phyloP scores from a whole-genome alignment of 2,329 filamentous ascomycete genomes.

The Torrubiella hemipterigena region DNA sequence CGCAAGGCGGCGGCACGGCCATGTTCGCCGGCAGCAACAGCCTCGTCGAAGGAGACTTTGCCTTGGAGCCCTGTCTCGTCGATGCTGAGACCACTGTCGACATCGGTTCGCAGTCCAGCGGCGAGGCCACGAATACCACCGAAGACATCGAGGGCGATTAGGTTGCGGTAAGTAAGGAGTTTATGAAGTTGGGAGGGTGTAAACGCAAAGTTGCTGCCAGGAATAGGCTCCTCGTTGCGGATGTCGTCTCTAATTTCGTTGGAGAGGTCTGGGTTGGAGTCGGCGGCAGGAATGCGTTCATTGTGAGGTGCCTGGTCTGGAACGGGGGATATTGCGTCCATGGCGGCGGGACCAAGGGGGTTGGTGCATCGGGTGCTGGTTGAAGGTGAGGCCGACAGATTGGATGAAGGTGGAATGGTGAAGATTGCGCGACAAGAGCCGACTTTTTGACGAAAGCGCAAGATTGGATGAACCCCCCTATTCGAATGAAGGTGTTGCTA shows the following conservation, averaged over 20 bases:
- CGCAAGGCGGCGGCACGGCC: constrained; percentile 15
- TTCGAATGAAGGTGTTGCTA: too few species aligned
- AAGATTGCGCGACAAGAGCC: background rate
- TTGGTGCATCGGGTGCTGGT: constrained; percentile 10
- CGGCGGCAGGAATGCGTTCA: constrained; percentile 2
- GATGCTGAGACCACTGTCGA: constrained; percentile 32
- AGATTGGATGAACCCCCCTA: too few species aligned
- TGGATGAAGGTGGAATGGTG: too few species aligned
- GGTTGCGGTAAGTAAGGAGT: constrained; percentile 36
- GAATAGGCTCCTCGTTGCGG: constrained; percentile 12
- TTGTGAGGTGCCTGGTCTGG: constrained; percentile 3
- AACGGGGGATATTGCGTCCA: constrained; percentile 17
- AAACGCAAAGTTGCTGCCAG: constrained; percentile 38
- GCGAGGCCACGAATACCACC: constrained; percentile 42
- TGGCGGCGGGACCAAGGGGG: constrained; percentile 9
- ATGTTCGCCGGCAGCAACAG: constrained; percentile 23
- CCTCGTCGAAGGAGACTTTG: constrained; percentile 35
- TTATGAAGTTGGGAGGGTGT: constrained; percentile 40
- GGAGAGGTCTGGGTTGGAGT: constrained; percentile 1
- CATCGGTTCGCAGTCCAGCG: constrained; percentile 35
- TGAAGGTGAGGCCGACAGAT: too few species aligned
- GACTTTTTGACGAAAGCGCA: too few species aligned
- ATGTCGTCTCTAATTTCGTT: constrained; percentile 12
- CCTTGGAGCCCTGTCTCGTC: constrained; percentile 36
- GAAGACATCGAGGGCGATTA: constrained; percentile 35